phyloP scores from a whole-genome alignment of 2,329 filamentous ascomycete genomes.

The Diaporthe sp. region DNA sequence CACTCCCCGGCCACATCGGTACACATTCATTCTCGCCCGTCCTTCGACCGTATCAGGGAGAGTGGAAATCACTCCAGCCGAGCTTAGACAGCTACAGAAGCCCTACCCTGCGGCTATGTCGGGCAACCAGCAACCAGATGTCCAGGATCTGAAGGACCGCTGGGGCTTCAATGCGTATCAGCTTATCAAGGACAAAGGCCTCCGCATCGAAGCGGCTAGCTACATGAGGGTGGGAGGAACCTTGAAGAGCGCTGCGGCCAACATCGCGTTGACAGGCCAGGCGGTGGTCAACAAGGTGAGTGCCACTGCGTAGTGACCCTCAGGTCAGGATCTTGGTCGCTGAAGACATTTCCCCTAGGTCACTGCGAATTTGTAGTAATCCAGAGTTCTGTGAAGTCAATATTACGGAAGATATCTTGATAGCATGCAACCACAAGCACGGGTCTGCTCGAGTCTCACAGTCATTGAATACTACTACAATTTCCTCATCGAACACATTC shows the following conservation, averaged over 20 bases:
- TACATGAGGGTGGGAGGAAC: background rate
- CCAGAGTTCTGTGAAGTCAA: background rate
- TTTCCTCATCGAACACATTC: rapidly evolving
- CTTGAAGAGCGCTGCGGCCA: constrained; percentile 6
- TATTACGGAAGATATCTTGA: too few relatives aligned
- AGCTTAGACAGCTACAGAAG: background rate
- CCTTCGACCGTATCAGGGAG: background rate
- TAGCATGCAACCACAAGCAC: background rate
- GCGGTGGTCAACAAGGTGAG: constrained; percentile 2
- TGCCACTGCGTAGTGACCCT: rapidly evolving
- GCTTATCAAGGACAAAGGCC: constrained; percentile 5
- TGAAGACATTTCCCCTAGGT: background rate
- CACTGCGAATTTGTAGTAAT: background rate
- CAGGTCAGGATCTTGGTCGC: background rate
- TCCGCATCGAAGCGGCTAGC: background rate
- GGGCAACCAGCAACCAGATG: background rate
- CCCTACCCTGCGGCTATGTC: background rate
- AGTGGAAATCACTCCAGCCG: background rate
- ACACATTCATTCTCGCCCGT: background rate
- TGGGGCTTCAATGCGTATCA: constrained; percentile 7
- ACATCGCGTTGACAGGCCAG: background rate
- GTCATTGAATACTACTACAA: background rate
- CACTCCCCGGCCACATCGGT: background rate
- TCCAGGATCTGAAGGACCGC: constrained; percentile 11
- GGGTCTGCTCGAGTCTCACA: background rate